Base-by-base conservation (phyloP, 2,329 filamentous ascomycete genomes). In the Ilyonectria mors-panacis region DNA sequence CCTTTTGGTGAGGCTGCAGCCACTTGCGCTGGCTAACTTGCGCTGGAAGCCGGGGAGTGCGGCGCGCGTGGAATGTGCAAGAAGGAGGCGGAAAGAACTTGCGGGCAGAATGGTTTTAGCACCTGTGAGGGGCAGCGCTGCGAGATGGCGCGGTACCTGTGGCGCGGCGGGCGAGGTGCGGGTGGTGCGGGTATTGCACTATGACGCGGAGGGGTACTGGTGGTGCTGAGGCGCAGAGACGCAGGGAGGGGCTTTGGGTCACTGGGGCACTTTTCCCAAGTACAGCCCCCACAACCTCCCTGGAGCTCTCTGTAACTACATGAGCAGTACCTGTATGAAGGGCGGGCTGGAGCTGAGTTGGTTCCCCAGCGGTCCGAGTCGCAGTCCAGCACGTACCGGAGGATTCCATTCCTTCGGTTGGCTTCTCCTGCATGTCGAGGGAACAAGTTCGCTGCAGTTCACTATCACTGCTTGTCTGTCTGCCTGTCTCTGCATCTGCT, bases 71-170 rank as follows among this genome's bases (percentile, higher is more conserved):
- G 82, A 84, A 84, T 76, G 79, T 80, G 75, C 78, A 78, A 82
- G 82, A 84, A 84, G 65, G 65, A 56, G 59, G 79, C 78, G 75
- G 74, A 81, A 81, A 81, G 80, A 82, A 33, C 45, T 42, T 60
- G 47, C 47, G 66, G 67, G 44, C 57, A 66, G 70, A 73, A 71
- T 70, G 69, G 72, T 67, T 70, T 70, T 67, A 51, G 59, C 54
- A 37, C 23, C 28, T 51, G 48, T 54, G 35, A 64, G 51, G 66
- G 59, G 55, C 61, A 65, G 59, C 45, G 17, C 26, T 28, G 37
- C 13, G 48, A 30, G 62, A 55, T 64, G 47, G 55, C 12, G 44
- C 47, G 23, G 68, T 71, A 72, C 64, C 30, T 44, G 45, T 2
- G 12, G 5, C 6, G 4, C 21, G 12, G 4, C 19, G 13, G n/a